These are phyloP conservation scores for Luzula sylvatica DNA, from an alignment of 176 grass and related monocot genomes.

Conservation along the genomic window DNA sequence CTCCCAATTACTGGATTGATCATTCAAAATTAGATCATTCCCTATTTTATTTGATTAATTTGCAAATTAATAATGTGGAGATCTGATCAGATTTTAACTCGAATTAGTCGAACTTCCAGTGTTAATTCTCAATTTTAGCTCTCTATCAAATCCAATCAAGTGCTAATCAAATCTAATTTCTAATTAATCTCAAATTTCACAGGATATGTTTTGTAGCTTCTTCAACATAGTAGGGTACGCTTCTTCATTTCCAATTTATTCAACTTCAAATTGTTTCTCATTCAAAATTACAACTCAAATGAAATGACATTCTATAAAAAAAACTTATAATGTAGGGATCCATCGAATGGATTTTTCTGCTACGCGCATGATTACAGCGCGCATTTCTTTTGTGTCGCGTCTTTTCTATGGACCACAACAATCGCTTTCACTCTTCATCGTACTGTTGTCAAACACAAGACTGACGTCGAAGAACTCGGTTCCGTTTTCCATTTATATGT, in stretches of 20 bases:
- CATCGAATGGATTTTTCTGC: slow-evolving; percentile 86
- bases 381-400: slow-evolving; percentile 90
- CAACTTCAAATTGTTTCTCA: background rate
- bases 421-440: slow-evolving; percentile 94
- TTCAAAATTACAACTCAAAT: too few relatives aligned
- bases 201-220: slow-evolving; percentile 99
- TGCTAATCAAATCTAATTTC: slow-evolving; percentile 24
- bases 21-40: too few relatives aligned
- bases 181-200: slow-evolving; percentile 16
- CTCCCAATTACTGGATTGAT: background rate
- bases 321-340: slow-evolving; percentile 40
- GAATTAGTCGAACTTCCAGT: too few relatives aligned
- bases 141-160: background rate
- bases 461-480: slow-evolving; percentile 91
- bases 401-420: slow-evolving; percentile 93
- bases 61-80: too few relatives aligned
- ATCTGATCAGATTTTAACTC: too few relatives aligned
- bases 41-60: too few relatives aligned
- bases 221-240: slow-evolving; percentile 86
- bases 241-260: background rate
- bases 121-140: background rate
- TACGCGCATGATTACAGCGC: slow-evolving; percentile 90
- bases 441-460: slow-evolving; percentile 94
- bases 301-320: too few relatives aligned
- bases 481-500: slow-evolving; percentile 91